A percentile compares a stretch with the other conserved stretches of the same genome.
phyloP scores from a whole-genome alignment of 2,329 filamentous ascomycete species.

The Cladosporium sp. region DNA sequence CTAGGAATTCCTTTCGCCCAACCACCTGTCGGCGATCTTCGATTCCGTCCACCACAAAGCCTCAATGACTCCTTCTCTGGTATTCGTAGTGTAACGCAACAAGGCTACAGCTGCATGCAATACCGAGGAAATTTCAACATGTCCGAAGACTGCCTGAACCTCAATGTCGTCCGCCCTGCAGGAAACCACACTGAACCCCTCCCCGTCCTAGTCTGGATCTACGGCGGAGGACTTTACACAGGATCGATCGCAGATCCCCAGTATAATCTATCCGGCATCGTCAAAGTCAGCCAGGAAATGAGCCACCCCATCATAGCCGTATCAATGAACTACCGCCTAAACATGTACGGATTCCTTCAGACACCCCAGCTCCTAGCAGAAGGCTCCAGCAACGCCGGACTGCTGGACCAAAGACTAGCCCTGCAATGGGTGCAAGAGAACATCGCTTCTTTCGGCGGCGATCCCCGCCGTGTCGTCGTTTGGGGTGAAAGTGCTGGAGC shows the following conservation, averaged over 20 bases:
- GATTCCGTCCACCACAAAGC: constrained; percentile 20
- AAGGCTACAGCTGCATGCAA: constrained; percentile 21
- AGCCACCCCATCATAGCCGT: constrained; percentile 9
- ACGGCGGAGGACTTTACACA: constrained; percentile 44
- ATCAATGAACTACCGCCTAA: constrained; percentile 24
- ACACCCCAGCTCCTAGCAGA: constrained; percentile 38
- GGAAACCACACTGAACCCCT: constrained; percentile 39
- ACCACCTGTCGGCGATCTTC: constrained; percentile 21
- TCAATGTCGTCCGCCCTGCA: constrained; percentile 38
- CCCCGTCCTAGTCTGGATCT: constrained; percentile 57
- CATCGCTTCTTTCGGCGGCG: constrained; percentile 54
- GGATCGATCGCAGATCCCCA: constrained; percentile 40
- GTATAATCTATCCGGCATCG: constrained; percentile 54
- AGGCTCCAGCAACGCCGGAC: constrained; percentile 55
- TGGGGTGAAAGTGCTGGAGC: constrained; percentile 35
- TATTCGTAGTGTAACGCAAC: constrained; percentile 32
- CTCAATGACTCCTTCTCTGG: constrained; percentile 32
- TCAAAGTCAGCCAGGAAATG: constrained; percentile 9
- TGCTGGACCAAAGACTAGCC: constrained; percentile 56
- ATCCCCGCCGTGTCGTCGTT: constrained; percentile 34
- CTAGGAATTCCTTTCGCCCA: constrained; percentile 32
- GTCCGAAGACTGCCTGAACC: constrained; percentile 53
- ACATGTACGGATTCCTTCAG: constrained; percentile 50
- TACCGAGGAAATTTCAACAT: constrained; percentile 4
- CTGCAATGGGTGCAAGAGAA: constrained; percentile 58